Percentiles rank a stretch among this genome's conserved stretches.
These are phyloP conservation scores for Trichophaea hybrida DNA, from an alignment of 2,329 filamentous ascomycete genomes.

Conservation along the genomic window DNA sequence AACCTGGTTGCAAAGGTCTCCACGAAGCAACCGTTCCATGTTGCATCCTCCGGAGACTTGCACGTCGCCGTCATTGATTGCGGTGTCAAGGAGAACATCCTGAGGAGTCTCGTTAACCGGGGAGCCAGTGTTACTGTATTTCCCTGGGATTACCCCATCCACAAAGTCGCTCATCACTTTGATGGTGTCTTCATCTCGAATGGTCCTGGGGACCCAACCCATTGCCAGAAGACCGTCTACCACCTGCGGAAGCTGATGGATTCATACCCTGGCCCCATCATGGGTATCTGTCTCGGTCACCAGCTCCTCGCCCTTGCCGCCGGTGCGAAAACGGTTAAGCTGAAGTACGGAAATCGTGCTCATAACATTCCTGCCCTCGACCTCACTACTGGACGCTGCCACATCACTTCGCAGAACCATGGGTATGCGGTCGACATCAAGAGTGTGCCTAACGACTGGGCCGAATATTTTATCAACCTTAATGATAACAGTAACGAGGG, in stretches of 20 bases:
- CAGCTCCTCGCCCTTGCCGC: conserved; percentile 81
- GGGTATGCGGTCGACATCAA: conserved; percentile 80
- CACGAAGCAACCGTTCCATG: conserved; percentile 95
- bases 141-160: conserved; percentile 92
- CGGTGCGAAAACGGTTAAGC: conserved; percentile 75
- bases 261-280: conserved; percentile 76
- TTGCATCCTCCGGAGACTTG: conserved; percentile 69
- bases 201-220: conserved; percentile 91
- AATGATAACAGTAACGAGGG: conserved; percentile 97
- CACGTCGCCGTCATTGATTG: conserved; percentile 95
- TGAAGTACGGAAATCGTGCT: conserved; percentile 98
- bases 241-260: conserved; percentile 85
- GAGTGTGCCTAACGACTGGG: conserved; percentile 65
- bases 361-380: conserved; percentile 98
- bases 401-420: conserved; percentile 98
- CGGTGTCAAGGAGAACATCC: conserved; percentile 99
- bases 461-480: conserved; percentile 92
- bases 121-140: conserved; percentile 88
- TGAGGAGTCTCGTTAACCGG: conserved; percentile 81
- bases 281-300: conserved; percentile 96
- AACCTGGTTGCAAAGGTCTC: conserved; percentile 92
- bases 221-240: conserved; percentile 89
- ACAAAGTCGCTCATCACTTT: conserved; percentile 95
- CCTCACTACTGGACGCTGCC: conserved; percentile 86
- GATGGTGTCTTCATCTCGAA: conserved; percentile 99